Base-by-base conservation (phyloP, 2,329 filamentous ascomycete genomes). In the Aspergillus sp. region DNA sequence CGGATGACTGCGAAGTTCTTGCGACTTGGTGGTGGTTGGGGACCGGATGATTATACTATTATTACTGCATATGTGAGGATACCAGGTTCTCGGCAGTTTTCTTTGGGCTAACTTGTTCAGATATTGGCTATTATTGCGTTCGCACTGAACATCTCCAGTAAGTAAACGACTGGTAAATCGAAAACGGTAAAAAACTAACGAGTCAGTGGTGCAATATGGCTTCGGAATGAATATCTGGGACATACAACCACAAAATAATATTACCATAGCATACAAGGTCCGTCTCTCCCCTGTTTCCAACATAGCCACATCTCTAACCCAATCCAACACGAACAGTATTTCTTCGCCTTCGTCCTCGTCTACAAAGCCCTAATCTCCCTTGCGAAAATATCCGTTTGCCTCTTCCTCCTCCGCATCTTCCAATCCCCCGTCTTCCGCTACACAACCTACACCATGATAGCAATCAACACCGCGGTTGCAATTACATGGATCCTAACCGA, bases 161-260 rank as follows among this genome's bases (percentile, higher is more conserved):
- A 46, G 53, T 45, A 5, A 3, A n/a, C 12, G 10, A 20, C 12
- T 20, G 2, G 10, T 5, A 37, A 7, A 30, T 15, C 32, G 47
- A 42, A 52, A 15, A 3, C n/a, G 3, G 2, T n/a, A n/a, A n/a
- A 5, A 5, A 3, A 5, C n/a, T 37, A 19, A 37, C 6, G 10
- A 15, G 12, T 10, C 25, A 57, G 54, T 58, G 55, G 53, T 57
- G 35, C 48, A 56, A 30, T 50, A 53, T 9, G 57, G 56, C 15
- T 59, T 60, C 25, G 57, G 57, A 2, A 49, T 46, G 43, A 55
- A 59, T 30, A 54, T 57, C n/a, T 60, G 57, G 57, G 53, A 59
- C 17, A 54, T 59, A 10, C 39, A 50, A 9, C 56, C 57, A 5
- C 39, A 50, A 22, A 46, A 51, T 9, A 43, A 60, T 15, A 56